Percentiles rank a stretch among this genome's conserved stretches.
These are phyloP conservation scores for Karstenula rhodostoma DNA, from an alignment of 2,329 filamentous ascomycete species.

Conservation along the genomic window DNA sequence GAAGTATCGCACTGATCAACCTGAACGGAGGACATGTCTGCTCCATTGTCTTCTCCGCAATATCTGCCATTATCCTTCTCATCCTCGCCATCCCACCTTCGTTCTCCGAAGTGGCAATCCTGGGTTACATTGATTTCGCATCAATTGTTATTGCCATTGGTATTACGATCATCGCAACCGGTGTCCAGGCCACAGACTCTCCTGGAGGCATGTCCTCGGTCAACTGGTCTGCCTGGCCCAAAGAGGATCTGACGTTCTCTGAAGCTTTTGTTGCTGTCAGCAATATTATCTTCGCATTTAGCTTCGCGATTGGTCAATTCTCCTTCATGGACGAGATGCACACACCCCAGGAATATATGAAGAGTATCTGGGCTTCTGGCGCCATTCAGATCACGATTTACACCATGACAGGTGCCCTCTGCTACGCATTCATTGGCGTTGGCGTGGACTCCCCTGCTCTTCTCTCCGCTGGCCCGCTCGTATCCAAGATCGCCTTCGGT, in stretches of 20 bases:
- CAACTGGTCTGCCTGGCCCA: constrained; percentile 43
- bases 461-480: constrained; percentile 64
- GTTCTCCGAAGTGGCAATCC: constrained; percentile 68
- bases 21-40: constrained; percentile 66
- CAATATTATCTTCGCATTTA: constrained; percentile 39
- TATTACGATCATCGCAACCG: constrained; percentile 73
- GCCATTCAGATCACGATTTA: constrained; percentile 68
- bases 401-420: constrained; percentile 69
- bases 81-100: constrained; percentile 70
- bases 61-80: constrained; percentile 67
- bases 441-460: constrained; percentile 71
- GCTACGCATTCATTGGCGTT: constrained; percentile 70
- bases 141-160: constrained; percentile 71
- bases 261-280: constrained; percentile 61
- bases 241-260: constrained; percentile 65
- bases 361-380: constrained; percentile 63
- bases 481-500: constrained; percentile 73
- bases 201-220: constrained; percentile 38
- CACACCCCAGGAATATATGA: constrained; percentile 67
- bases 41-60: constrained; percentile 70
- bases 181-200: constrained; percentile 47
- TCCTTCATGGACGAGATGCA: constrained; percentile 73
- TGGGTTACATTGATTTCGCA: constrained; percentile 64
- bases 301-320: constrained; percentile 73
- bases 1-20: constrained; percentile 71